Evolutionary conservation across 140 eudicot genomes (phyloP).

Genomic region (Oenanthe javanica): DNA sequence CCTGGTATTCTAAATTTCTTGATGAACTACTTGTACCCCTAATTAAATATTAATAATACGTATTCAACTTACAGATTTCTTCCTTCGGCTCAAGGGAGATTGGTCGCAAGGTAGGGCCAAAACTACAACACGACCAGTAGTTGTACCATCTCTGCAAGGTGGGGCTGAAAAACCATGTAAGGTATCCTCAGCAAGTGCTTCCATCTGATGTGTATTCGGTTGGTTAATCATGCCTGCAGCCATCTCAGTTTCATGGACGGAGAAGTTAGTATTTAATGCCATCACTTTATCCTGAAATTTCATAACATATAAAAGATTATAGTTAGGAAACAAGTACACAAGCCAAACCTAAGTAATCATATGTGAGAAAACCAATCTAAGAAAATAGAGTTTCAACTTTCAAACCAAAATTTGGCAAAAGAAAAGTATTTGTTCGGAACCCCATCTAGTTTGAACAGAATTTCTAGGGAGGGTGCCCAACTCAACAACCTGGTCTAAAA

Average conservation of each 20-base stretch:
- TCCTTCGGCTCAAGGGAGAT: neutral
- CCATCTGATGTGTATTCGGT: neutral
- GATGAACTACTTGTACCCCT: neutral
- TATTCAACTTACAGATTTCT: neutral
- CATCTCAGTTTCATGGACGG: neutral
- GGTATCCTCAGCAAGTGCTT: neutral
- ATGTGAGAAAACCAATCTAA: neutral
- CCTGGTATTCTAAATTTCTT: neutral
- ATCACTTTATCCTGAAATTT: neutral
- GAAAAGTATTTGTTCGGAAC: neutral
- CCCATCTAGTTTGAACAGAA: neutral
- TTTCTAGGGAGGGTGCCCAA: too few species aligned
- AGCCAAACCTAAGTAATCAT: neutral
- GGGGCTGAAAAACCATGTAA: neutral
- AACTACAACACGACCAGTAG: neutral
- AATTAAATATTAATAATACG: neutral
- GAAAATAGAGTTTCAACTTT: neutral
- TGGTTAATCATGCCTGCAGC: neutral
- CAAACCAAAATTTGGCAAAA: neutral
- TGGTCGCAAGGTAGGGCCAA: neutral
- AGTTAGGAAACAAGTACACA: neutral
- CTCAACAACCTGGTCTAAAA: neutral
- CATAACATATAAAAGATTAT: neutral
- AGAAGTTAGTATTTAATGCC: neutral
- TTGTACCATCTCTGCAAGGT: neutral